These are phyloP conservation scores for Chrysochromulina tobinii DNA, from an alignment of 78 protist species.

Conservation along the genomic window DNA sequence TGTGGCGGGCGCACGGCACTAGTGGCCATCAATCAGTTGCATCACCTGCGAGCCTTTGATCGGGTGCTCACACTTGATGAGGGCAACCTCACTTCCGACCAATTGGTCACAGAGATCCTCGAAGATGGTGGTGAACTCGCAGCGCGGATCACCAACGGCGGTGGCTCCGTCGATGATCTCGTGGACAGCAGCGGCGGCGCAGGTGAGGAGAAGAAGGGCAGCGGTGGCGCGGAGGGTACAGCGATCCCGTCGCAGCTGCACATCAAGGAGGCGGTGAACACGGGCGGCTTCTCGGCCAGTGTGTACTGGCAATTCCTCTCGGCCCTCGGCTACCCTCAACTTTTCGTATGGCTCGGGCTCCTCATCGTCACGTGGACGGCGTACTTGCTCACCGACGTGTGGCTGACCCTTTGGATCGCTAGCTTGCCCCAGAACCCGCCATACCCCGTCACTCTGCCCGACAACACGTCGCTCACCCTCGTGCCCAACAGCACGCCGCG, in stretches of 20 bases:
- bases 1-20: background rate
- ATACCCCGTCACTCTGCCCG: no score
- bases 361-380: constrained; percentile 15
- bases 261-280: background rate
- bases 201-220: no score
- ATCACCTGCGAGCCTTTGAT: background rate
- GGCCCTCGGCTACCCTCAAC: background rate
- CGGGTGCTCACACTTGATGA: background rate
- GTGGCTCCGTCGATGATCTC: no score
- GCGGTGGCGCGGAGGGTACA: no score
- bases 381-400: background rate
- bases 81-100: no score
- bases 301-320: background rate
- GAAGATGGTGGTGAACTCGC: no score
- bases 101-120: no score
- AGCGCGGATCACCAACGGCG: no score
- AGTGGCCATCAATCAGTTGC: background rate
- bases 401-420: constrained; percentile 26
- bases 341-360: background rate
- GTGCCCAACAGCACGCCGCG: no score
- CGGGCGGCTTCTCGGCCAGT: background rate
- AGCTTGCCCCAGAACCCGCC: no score
- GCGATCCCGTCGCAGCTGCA: background rate
- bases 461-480: no score
- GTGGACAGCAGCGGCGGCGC: no score